These are phyloP conservation scores for Aechmea fasciata DNA, from an alignment of 176 grass and related monocot species.

Conservation along the genomic window DNA sequence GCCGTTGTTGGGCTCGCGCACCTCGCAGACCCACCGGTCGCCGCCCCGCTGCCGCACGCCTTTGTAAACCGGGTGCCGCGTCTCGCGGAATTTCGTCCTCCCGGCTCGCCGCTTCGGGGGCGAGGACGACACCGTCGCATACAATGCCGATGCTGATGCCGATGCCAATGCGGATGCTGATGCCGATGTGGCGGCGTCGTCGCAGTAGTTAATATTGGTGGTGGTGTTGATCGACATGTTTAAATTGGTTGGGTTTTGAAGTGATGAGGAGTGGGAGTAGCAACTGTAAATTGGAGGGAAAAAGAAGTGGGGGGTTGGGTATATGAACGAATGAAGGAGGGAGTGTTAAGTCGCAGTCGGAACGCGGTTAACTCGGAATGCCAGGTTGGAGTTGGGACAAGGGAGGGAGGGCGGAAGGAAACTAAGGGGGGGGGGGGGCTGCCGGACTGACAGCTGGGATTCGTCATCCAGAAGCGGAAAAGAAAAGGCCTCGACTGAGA, in stretches of 20 bases:
- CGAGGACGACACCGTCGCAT: conserved; percentile 70
- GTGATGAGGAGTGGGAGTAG: too few species aligned
- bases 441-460: neutral
- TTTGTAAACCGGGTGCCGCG: conserved; percentile 85
- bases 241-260: too few species aligned
- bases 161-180: conserved; percentile 40
- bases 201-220: too few species aligned
- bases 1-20: neutral
- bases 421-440: neutral
- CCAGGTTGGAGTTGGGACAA: neutral
- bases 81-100: conserved; percentile 92
- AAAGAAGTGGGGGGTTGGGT: neutral
- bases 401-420: neutral
- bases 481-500: too few species aligned
- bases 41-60: conserved; percentile 68
- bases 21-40: conserved; percentile 73
- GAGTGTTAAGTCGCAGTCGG: neutral
- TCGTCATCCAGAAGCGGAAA: neutral
- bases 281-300: neutral
- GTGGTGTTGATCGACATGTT: too few species aligned
- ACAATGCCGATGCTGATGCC: conserved; percentile 40
- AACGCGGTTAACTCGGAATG: neutral
- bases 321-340: neutral
- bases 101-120: conserved; percentile 77
- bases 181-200: conserved; percentile 14